Percentiles rank a stretch among this genome's conserved stretches.
These are phyloP conservation scores for Dictyostelium intermedium DNA, from an alignment of 78 protist species.

Conservation along the genomic window DNA sequence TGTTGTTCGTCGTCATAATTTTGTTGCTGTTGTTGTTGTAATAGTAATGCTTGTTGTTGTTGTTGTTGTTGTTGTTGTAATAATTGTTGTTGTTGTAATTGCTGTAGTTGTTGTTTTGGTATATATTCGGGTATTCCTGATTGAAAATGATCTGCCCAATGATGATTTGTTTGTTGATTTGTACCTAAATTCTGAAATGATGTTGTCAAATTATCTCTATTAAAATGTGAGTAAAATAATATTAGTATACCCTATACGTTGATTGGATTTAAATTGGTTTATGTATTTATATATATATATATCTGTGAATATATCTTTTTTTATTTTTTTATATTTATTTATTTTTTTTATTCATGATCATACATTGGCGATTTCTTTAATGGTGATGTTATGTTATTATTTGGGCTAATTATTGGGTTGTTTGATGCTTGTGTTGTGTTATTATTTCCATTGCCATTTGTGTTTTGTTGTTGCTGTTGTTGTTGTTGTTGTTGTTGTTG, in stretches of 20 bases:
- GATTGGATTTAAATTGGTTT: too few relatives aligned
- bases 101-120: constrained; percentile 17
- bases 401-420: not conserved
- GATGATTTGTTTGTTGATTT: constrained; percentile 5
- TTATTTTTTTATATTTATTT: too few relatives aligned
- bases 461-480: not conserved
- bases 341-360: not conserved
- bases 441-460: not conserved
- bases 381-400: not conserved
- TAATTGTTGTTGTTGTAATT: not conserved
- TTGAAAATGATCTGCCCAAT: constrained; percentile 30
- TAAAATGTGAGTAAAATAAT: not conserved
- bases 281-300: not conserved
- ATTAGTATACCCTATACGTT: not conserved
- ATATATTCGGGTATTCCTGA: constrained; percentile 10
- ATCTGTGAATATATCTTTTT: too few relatives aligned
- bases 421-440: not conserved
- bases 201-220: not conserved
- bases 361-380: not conserved
- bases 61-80: constrained; percentile 5
- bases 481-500: not conserved
- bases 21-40: constrained; percentile 17
- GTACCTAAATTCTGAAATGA: not conserved
- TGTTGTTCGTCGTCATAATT: not conserved
- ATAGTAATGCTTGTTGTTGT: not conserved